These are phyloP conservation scores for Didymella segeticola DNA, from an alignment of 2,329 filamentous ascomycete species.

Conservation along the genomic window DNA sequence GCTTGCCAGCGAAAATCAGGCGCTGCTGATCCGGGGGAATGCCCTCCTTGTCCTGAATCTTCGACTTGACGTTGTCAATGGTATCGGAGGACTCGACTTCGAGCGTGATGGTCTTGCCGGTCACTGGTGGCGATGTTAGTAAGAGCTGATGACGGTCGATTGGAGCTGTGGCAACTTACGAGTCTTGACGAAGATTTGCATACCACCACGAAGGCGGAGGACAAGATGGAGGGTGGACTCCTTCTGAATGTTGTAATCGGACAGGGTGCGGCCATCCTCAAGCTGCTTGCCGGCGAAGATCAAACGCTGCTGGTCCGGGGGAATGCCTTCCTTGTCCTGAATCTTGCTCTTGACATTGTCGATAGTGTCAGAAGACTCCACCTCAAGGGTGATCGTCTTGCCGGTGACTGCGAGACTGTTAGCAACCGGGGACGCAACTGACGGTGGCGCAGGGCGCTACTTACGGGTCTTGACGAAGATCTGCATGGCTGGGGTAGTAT, in stretches of 20 bases:
- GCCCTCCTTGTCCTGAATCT: conserved; percentile 66
- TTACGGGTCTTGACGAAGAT: conserved; percentile 97
- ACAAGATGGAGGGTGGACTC: conserved; percentile 75
- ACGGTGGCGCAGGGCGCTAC: conserved; percentile 52
- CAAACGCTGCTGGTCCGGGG: conserved; percentile 93
- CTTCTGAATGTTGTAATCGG: conserved; percentile 96
- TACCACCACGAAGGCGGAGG: conserved; percentile 72
- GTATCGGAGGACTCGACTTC: conserved; percentile 51
- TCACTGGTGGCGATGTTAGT: conserved; percentile 55
- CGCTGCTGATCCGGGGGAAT: conserved; percentile 66
- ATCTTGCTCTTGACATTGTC: conserved; percentile 98
- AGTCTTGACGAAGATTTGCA: conserved; percentile 70
- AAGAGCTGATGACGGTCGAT: conserved; percentile 35
- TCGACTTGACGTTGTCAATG: conserved; percentile 51
- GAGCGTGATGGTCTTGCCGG: conserved; percentile 62
- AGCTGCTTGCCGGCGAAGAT: conserved; percentile 98
- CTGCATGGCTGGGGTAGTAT: conserved; percentile 69
- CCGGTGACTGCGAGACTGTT: conserved; percentile 62
- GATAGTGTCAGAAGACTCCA: conserved; percentile 82
- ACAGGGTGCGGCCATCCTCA: conserved; percentile 89
- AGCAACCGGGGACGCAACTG: conserved; percentile 35
- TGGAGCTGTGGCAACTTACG: conserved; percentile 38
- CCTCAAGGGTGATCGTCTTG: conserved; percentile 73
- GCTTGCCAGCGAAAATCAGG: conserved; percentile 65
- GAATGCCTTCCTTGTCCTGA: conserved; percentile 97